Base-by-base conservation (phyloP, 1,284 basidiomycete genomes). In the Fomitiporia mediterranea region DNA sequence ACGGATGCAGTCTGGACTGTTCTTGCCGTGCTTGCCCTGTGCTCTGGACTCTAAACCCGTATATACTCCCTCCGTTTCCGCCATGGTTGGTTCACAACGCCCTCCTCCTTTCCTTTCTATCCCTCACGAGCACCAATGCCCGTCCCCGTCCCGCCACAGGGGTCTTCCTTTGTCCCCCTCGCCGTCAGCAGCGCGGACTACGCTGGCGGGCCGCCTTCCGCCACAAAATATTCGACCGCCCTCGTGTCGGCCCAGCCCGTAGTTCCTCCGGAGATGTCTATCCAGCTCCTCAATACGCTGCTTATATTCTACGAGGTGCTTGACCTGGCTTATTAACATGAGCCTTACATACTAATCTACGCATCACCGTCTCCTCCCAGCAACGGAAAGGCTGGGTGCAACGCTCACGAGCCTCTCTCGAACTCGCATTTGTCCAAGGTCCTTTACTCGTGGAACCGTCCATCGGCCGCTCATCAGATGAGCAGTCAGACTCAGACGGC, bases 361-460 rank as follows among this genome's bases (percentile, higher is more conserved):
- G 19, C 17, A 35, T 30, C 53, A 51, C 44, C 15, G 11, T 35
- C n/a, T n/a, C 27, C 25, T 49, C 9, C 21, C 42, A 53, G 52
- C 64, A 75, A 81, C 62, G 81, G 85, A 69, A 80, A 42, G 78
- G 78, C 69, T 87, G 85, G 83, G 78, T 86, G 3, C 79, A 82
- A 63, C 79, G 74, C 42, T 77, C 77, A 35, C 74, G 78, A 23
- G 72, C 74, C 19, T 67, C 70, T 47, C 70, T 81, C 39, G 75
- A 78, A 64, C 70, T 74, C 62, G 68, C 65, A 34, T 60, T 67
- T 28, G 65, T 66, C 60, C 62, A 66, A n/a, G 62, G 63, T 64
- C 58, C 58, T 23, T 37, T 59, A n/a, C 38, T 55, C 13, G 37
- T 53, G 48, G 50, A 17, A 25, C 54, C 51, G n/a, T 19, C 48